phyloP scores from a whole-genome alignment of 2,329 filamentous ascomycete genomes.

The Venturiaceae sp. region DNA sequence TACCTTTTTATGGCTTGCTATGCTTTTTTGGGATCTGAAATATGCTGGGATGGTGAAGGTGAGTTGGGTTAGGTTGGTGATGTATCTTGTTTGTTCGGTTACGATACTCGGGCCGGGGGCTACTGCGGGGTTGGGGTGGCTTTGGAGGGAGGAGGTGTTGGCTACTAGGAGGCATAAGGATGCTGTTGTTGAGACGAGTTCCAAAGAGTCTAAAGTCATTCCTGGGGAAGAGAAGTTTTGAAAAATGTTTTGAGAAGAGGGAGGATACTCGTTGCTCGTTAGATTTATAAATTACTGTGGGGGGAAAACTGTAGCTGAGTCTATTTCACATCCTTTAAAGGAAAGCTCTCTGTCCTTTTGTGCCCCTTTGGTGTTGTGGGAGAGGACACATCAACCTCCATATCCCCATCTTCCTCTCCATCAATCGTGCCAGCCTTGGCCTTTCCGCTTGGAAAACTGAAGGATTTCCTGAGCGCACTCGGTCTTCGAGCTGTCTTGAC shows the following conservation, averaged over 20 bases:
- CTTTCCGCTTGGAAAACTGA: neutral
- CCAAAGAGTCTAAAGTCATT: no score
- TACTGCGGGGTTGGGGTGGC: neutral
- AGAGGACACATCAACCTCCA: neutral
- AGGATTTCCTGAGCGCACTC: neutral
- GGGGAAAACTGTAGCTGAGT: no score
- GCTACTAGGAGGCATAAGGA: neutral
- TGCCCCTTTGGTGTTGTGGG: neutral
- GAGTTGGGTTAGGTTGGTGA: neutral
- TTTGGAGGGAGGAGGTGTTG: constrained; percentile 3
- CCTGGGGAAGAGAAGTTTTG: no score
- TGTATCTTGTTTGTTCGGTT: neutral
- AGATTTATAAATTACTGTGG: no score
- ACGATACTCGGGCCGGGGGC: neutral
- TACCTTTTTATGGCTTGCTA: constrained; percentile 1
- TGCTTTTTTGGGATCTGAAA: constrained; percentile 5
- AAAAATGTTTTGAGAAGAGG: no score
- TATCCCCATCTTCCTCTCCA: neutral
- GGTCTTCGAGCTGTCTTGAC: neutral
- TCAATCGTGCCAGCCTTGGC: no score
- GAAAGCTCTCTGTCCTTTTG: neutral
- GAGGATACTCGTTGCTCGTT: no score
- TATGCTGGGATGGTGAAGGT: neutral
- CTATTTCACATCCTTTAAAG: neutral
- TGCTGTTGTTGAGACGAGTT: neutral